Conservation (phyloP, 2,329 filamentous ascomycete species). For the Verruconis gallopava region DNA sequence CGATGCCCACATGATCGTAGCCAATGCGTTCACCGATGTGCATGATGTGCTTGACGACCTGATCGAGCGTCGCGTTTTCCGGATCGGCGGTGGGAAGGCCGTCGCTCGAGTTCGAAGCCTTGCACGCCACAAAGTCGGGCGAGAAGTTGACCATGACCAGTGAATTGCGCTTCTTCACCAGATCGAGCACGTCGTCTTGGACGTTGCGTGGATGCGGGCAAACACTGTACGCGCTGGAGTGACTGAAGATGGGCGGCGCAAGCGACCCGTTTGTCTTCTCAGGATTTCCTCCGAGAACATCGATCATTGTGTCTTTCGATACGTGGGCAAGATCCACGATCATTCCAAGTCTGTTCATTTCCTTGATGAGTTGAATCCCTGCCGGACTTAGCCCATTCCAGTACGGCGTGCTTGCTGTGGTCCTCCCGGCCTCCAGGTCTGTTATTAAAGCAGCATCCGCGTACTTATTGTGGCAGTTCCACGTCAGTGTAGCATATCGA, state of each 20-base stretch:
- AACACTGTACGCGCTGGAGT: slow-evolving; percentile 67
- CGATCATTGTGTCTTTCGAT: slow-evolving; percentile 68
- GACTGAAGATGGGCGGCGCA: slow-evolving; percentile 79
- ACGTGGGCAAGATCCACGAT: slow-evolving; percentile 82
- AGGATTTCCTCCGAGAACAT: slow-evolving; percentile 46
- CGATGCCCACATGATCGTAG: slow-evolving; percentile 76
- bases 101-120: slow-evolving; percentile 41
- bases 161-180: slow-evolving; percentile 60
- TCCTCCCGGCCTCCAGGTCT: slow-evolving; percentile 27
- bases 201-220: slow-evolving; percentile 89
- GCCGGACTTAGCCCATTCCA: slow-evolving; percentile 58
- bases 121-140: slow-evolving; percentile 71
- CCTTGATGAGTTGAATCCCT: slow-evolving; percentile 56
- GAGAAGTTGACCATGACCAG: slow-evolving; percentile 88
- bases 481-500: slow-evolving; percentile 77
- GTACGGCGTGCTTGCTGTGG: slow-evolving; percentile 36
- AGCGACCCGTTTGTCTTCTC: slow-evolving; percentile 55
- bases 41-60: slow-evolving; percentile 68
- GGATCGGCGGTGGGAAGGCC: slow-evolving; percentile 57
- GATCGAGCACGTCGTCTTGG: slow-evolving; percentile 64
- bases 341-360: slow-evolving; percentile 94
- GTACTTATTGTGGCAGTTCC: slow-evolving; percentile 86
- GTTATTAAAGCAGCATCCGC: slow-evolving; percentile 67
- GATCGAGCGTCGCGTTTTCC: slow-evolving; percentile 57
- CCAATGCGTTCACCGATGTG: slow-evolving; percentile 76